These are phyloP conservation scores for Colletotrichum brevisporum DNA, from an alignment of 2,329 filamentous ascomycete genomes.

Conservation along the genomic window DNA sequence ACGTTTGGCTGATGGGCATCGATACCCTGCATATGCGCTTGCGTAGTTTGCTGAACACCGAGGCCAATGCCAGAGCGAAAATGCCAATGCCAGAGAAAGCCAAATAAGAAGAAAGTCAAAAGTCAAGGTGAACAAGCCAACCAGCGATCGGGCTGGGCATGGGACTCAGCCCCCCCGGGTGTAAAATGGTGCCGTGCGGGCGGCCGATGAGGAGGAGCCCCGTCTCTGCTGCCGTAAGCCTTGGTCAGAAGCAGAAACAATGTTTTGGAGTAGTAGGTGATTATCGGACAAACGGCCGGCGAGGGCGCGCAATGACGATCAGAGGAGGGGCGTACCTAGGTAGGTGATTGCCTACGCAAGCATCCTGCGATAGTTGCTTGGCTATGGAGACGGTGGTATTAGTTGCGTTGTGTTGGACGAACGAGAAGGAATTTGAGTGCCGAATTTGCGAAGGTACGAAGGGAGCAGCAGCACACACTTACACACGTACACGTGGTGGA, in stretches of 20 bases:
- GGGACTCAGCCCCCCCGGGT: conserved; percentile 29
- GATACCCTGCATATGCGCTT: conserved; percentile 32
- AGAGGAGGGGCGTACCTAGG: background rate
- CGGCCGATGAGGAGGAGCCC: background rate
- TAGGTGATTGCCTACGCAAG: conserved; percentile 26
- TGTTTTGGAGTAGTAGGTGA: conserved; percentile 15
- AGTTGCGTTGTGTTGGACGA: conserved; percentile 11
- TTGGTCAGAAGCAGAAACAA: conserved; percentile 35
- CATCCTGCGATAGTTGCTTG: conserved; percentile 31
- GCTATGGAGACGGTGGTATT: conserved; percentile 17
- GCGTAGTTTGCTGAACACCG: conserved; percentile 26
- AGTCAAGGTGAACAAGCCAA: conserved; percentile 22
- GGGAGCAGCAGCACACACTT: too few species aligned
- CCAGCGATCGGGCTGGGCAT: conserved; percentile 23
- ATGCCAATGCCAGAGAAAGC: conserved; percentile 11
- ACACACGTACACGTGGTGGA: background rate
- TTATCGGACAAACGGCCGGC: conserved; percentile 8
- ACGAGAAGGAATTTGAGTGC: background rate
- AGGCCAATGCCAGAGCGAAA: conserved; percentile 10
- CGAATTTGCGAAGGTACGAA: background rate
- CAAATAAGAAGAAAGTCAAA: conserved; percentile 4
- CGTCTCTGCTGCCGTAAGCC: conserved; percentile 31
- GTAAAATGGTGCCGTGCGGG: conserved; percentile 31
- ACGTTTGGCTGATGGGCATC: conserved; percentile 16
- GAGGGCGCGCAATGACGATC: conserved; percentile 5